phyloP scores from a whole-genome alignment of 805 yeast species.

The Starmerella tilneyi region DNA sequence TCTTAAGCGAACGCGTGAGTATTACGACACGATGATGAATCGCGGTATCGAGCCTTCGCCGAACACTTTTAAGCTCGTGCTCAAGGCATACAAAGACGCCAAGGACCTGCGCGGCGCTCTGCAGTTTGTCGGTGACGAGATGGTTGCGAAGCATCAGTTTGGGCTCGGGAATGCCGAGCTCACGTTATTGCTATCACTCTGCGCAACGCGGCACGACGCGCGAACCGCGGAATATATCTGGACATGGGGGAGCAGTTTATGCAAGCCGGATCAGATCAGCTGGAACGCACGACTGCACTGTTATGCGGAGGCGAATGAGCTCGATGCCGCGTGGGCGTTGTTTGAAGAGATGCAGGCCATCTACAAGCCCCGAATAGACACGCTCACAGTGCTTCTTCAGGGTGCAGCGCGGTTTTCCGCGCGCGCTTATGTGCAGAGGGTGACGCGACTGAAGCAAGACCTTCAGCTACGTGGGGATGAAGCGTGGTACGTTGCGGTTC shows the following conservation, averaged over 20 bases:
- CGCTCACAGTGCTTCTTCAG: slow-evolving; percentile 24
- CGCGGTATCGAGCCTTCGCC: slow-evolving; percentile 29
- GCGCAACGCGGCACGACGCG: slow-evolving; percentile 27
- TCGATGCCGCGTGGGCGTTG: slow-evolving; percentile 29
- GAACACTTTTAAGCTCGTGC: slow-evolving; percentile 32
- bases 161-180: slow-evolving; percentile 25
- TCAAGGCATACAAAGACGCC: slow-evolving; percentile 33
- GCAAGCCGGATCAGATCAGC: slow-evolving; percentile 25
- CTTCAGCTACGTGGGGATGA: slow-evolving; percentile 26
- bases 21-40: slow-evolving; percentile 33
- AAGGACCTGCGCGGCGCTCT: slow-evolving; percentile 33
- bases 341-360: slow-evolving; percentile 25
- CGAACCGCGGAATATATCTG: slow-evolving; percentile 26
- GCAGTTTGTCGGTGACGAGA: slow-evolving; percentile 21
- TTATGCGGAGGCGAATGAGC: slow-evolving; percentile 28
- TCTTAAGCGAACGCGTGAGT: slow-evolving; percentile 32
- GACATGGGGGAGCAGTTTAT: slow-evolving; percentile 24
- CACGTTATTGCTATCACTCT: slow-evolving; percentile 26
- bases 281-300: slow-evolving; percentile 31
- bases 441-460: slow-evolving; percentile 8
- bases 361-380: slow-evolving; percentile 20
- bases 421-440: neutral
- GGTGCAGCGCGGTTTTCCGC: slow-evolving; percentile 21
- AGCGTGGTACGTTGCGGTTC: slow-evolving; percentile 24
- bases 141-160: slow-evolving; percentile 20